Evolutionary conservation across 2,329 filamentous ascomycete genomes (phyloP), one percentile per base, ranked within the genome.

Genomic region (Microsporum canis): DNA sequence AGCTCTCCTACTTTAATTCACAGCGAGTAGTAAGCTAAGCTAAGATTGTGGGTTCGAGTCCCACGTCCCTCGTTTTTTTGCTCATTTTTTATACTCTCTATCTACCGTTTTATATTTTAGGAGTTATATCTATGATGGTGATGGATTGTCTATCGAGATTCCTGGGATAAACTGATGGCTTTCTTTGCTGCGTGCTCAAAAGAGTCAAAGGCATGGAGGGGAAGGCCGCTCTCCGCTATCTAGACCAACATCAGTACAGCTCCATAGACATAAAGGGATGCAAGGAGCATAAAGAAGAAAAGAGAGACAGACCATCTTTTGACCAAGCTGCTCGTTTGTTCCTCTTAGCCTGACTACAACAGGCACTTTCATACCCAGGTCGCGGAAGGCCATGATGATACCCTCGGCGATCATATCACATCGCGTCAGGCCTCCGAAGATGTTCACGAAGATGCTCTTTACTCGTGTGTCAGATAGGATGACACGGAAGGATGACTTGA

Each of bases 321-420:
- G 84, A 5, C 87, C 88, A 64, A 82, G 77, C 66, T 81, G 80
- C 75, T 91, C 88, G 66, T 88, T 88, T 12, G 88, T 91, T 5
- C 88, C 88, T 63, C 87, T 78, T 64, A 91, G 79, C 65, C 88
- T 79, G 34, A 91, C 88, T n/a, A 91, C 87, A 0, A 91, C 86
- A 0, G 88, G 88, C 1, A 88, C 78, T n/a, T 72, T 75, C 67
- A 87, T 80, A 6, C 82, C 76, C 60, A 90, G 71, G 68, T 91
- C 85, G 64, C 81, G 79, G 69, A 91, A 90, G 1, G 88, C 88
- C 66, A 88, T 68, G 31, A 91, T 77, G 57, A 92, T 82, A 0
- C 88, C 88, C 61, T 84, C 79, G 0, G 88, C 88, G 71, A 91
- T 91, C 88, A 91, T 91, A 66, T 90, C 88, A 39, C 88, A 88